These are phyloP conservation scores for Osmanthus fragrans DNA, from an alignment of 257 asterid species.

Conservation along the genomic window DNA sequence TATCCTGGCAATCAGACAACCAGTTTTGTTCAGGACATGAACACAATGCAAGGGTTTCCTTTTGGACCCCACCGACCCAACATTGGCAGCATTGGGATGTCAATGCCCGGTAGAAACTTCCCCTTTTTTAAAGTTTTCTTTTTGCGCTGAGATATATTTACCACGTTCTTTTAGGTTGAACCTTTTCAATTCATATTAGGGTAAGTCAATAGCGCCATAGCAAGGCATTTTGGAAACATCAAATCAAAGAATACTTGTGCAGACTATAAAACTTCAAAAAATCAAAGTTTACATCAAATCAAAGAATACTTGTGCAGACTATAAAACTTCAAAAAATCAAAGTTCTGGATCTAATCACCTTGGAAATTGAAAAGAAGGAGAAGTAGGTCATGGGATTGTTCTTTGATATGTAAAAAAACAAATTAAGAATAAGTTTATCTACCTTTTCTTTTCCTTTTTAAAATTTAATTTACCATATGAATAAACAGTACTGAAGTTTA, in stretches of 20 bases:
- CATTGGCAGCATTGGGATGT: constrained; percentile 51
- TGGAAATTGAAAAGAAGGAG: not conserved
- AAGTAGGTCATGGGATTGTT: not conserved
- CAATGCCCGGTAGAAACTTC: constrained; percentile 32
- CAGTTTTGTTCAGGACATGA: constrained; percentile 54
- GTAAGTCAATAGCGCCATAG: not conserved
- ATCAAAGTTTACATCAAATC: not conserved
- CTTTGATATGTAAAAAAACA: not conserved
- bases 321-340: not conserved
- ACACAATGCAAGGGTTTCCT: constrained; percentile 60
- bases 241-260: not conserved
- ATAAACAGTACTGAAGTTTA: not conserved
- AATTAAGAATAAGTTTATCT: not conserved
- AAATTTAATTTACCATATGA: not conserved
- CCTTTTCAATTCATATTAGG: not conserved
- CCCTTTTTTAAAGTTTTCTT: not conserved
- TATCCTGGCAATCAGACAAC: constrained; percentile 54
- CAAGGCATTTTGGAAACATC: not conserved
- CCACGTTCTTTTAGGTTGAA: not conserved
- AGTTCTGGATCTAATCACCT: not conserved
- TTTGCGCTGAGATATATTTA: not conserved
- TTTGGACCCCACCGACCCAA: constrained; percentile 54
- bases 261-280: not conserved
- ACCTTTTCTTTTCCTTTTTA: not conserved
- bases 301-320: not conserved